A percentile compares a stretch with the other conserved stretches of the same genome.
These are phyloP conservation scores for Scutellaria barbata DNA, from an alignment of 257 asterid genomes.

Conservation along the genomic window DNA sequence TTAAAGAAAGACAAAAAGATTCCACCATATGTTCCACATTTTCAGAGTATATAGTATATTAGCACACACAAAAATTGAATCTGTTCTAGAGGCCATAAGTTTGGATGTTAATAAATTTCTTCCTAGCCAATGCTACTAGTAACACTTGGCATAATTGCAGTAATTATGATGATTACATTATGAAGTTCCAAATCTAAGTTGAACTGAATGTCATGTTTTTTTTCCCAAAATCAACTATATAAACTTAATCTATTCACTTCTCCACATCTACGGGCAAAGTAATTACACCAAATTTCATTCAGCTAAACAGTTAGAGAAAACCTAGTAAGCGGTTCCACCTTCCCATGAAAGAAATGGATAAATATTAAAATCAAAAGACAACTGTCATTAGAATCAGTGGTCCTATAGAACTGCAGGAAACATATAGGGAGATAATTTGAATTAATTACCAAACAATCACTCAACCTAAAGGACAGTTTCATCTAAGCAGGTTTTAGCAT, in stretches of 20 bases:
- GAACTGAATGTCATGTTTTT: background rate
- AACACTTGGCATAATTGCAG: slow-evolving; percentile 7
- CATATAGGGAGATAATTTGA: slow-evolving; percentile 11
- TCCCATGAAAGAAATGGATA: slow-evolving; percentile 1
- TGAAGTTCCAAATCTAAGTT: slow-evolving; percentile 8
- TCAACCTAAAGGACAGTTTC: background rate
- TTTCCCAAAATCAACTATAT: slow-evolving; percentile 3
- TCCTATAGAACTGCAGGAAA: background rate
- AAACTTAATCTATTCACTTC: slow-evolving; percentile 4
- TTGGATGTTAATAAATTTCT: background rate
- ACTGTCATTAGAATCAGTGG: background rate
- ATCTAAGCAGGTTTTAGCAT: background rate
- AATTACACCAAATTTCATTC: slow-evolving; percentile 6
- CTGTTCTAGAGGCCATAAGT: background rate
- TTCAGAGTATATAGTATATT: background rate
- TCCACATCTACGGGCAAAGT: slow-evolving; percentile 17
- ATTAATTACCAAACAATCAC: slow-evolving; percentile 4
- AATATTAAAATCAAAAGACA: slow-evolving; percentile 12
- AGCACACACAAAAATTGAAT: background rate
- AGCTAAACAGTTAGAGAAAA: background rate
- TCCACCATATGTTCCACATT: slow-evolving; percentile 1
- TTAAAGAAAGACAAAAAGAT: background rate
- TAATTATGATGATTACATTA: background rate
- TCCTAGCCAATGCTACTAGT: slow-evolving; percentile 8
- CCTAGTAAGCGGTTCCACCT: background rate